Evolutionary conservation across 1,284 basidiomycete species (phyloP), one percentile per base, ranked within the genome.

Genomic region (Boletus semigastroideus): DNA sequence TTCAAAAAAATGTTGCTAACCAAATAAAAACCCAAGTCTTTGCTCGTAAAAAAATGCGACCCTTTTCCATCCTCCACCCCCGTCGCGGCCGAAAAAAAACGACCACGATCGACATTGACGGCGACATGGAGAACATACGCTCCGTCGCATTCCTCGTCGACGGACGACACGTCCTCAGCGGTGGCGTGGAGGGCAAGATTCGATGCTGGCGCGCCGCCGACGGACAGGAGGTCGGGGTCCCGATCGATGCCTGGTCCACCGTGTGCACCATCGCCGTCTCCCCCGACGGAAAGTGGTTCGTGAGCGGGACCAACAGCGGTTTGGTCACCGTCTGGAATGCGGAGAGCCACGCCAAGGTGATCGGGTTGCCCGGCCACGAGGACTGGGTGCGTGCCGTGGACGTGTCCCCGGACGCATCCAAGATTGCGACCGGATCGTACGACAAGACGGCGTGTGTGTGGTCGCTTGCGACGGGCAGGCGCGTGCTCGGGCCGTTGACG

Each of bases 271-370:
- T 58, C n/a, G 42, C 48, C 1, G 48, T 48, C 7, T 58, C 54
- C 5, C 47, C 4, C 7, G 44, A 58, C 17, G 49, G 54, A 11
- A 34, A 49, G 19, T 57, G 58, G 58, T 7, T 58, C n/a, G 50
- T 49, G 5, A 38, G 46, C 27, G 58, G 58, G 42, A 46, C 46
- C 4, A 4, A 14, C 1, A 16, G 20, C 4, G 55, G 58, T 5
- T 11, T 11, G 5, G 50, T 54, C 34, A 49, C 22, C 4, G 39
- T 59, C 1, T 60, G 54, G 57, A 17, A 54, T 13, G 25, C 33
- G n/a, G 28, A 40, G 27, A 44, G 3, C 17, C 36, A 48, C 19
- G 27, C 45, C 3, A 44, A 38, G 4, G 34, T 34, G 10, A 2
- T 4, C 6, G 42, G 22, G 13, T 46, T 55, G 7, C 25, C 13